phyloP scores from a whole-genome alignment of 495 filamentous ascomycete species.

The Hypoxylon lienhwacheense region DNA sequence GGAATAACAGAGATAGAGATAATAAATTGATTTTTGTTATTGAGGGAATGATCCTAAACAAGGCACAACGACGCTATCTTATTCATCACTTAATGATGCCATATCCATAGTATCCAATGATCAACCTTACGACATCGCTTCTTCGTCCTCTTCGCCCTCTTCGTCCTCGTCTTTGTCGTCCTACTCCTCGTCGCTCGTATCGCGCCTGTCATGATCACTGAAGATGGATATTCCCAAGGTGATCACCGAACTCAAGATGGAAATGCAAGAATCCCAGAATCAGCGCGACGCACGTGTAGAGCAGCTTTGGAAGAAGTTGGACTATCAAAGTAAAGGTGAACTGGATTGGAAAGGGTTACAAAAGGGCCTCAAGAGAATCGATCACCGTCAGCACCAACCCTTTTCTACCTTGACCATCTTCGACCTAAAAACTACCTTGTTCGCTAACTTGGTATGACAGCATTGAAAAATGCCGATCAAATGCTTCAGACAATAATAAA shows the following conservation, averaged over 20 bases:
- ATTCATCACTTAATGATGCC: slow-evolving; percentile 39
- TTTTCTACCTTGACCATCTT: slow-evolving; percentile 8
- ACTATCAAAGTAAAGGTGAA: slow-evolving; percentile 72
- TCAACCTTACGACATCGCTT: slow-evolving; percentile 32
- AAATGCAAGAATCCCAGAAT: slow-evolving; percentile 65
- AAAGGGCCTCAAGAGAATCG: slow-evolving; percentile 81
- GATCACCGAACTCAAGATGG: slow-evolving; percentile 45
- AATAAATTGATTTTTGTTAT: slow-evolving; percentile 5
- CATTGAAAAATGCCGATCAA: slow-evolving; percentile 90
- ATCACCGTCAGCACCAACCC: slow-evolving; percentile 73
- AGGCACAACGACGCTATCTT: slow-evolving; percentile 8
- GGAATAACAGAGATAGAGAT: slow-evolving; percentile 22
- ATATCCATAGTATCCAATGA: slow-evolving; percentile 36
- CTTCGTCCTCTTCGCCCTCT: not conserved
- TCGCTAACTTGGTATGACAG: slow-evolving; percentile 51
- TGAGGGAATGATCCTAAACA: slow-evolving; percentile 28
- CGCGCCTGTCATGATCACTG: slow-evolving; percentile 40
- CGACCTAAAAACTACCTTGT: slow-evolving; percentile 3
- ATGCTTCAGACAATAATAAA: slow-evolving; percentile 78
- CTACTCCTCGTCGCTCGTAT: slow-evolving; percentile 17
- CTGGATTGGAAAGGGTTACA: slow-evolving; percentile 81
- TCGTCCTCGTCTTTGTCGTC: slow-evolving; percentile 14
- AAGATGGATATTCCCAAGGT: slow-evolving; percentile 49
- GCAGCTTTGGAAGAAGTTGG: slow-evolving; percentile 77
- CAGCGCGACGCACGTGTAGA: slow-evolving; percentile 76